These are phyloP conservation scores for Drosera capensis DNA, from an alignment of 148 eudicot genomes.

Conservation along the genomic window DNA sequence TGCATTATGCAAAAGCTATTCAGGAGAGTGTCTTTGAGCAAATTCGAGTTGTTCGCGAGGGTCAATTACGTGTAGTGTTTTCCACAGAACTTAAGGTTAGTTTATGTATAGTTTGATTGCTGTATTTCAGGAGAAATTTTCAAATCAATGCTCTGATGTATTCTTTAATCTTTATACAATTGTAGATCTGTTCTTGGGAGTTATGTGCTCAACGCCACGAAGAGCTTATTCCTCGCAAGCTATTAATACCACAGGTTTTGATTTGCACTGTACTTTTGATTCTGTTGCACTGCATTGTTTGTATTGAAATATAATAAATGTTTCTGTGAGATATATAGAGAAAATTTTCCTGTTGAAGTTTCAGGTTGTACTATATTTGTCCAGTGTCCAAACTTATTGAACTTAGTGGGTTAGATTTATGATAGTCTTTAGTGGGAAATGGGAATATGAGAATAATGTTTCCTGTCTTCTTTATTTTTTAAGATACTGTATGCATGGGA, in stretches of 20 bases:
- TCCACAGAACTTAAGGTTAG: slow-evolving; percentile 83
- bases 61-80: slow-evolving; percentile 87
- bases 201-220: slow-evolving; percentile 96
- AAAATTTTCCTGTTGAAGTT: no score
- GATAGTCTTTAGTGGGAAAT: no score
- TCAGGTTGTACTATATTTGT: no score
- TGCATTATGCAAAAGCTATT: slow-evolving; percentile 90
- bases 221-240: slow-evolving; percentile 85
- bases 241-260: slow-evolving; percentile 79
- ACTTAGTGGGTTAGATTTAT: no score
- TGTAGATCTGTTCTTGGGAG: slow-evolving; percentile 97
- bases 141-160: not conserved
- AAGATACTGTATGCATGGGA: no score
- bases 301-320: no score
- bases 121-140: not conserved
- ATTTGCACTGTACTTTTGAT: not conserved
- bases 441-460: no score
- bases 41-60: slow-evolving; percentile 96
- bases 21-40: slow-evolving; percentile 95
- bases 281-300: not conserved
- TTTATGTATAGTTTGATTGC: not conserved
- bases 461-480: no score
- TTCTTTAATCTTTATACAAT: slow-evolving; percentile 1
- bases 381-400: no score
- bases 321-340: no score